phyloP scores from a whole-genome alignment of 1,139 yeast genomes.

The Petasospora fabianii region DNA sequence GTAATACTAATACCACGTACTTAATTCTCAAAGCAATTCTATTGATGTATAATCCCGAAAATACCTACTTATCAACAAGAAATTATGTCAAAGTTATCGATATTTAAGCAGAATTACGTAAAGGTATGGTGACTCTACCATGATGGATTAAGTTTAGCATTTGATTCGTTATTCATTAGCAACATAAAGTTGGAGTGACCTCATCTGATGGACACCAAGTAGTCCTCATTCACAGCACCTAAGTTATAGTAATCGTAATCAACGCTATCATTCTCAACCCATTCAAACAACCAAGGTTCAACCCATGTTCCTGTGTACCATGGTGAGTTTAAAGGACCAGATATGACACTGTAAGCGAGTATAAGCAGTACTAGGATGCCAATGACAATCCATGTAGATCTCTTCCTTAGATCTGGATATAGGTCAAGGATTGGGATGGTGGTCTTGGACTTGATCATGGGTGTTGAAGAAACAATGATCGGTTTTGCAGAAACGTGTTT shows the following conservation, averaged over 20 bases:
- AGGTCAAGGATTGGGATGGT: background rate
- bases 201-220: slow-evolving; percentile 8
- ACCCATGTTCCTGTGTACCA: slow-evolving; percentile 19
- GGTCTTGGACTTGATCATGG: background rate
- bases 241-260: slow-evolving; percentile 21
- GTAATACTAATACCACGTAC: no score
- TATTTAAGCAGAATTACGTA: no score
- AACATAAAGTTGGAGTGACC: no score
- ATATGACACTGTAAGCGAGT: background rate
- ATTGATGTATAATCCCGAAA: no score
- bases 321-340: background rate
- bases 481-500: background rate
- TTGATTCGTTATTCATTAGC: no score
- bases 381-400: no score
- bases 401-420: no score
- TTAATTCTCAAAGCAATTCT: no score
- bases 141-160: no score
- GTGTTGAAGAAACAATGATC: background rate
- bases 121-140: no score
- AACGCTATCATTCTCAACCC: slow-evolving; percentile 15
- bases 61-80: no score
- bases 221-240: slow-evolving; percentile 9
- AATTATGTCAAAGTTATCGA: no score
- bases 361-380: background rate
- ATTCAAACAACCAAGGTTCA: slow-evolving; percentile 14